A percentile compares a stretch with the other conserved stretches of the same genome.
Evolutionary conservation across 2,329 filamentous ascomycete genomes (phyloP).

Genomic region (Diaporthe helianthi): DNA sequence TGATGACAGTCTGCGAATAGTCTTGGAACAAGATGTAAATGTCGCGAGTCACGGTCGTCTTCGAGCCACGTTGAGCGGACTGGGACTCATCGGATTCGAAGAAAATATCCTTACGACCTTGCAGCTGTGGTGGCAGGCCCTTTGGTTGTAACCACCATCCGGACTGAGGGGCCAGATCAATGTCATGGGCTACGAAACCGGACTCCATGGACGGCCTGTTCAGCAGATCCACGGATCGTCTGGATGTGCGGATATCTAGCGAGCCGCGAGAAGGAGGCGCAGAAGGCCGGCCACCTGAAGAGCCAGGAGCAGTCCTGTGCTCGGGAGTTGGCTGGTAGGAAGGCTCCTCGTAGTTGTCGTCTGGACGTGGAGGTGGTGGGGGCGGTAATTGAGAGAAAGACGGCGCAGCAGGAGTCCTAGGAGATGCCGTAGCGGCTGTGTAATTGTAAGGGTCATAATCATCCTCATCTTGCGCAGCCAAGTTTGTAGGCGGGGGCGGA

Average conservation of each 20-base stretch:
- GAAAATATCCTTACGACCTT: constrained; percentile 82
- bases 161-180: constrained; percentile 77
- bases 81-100: constrained; percentile 82
- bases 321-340: constrained; percentile 53
- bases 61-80: constrained; percentile 72
- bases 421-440: constrained; percentile 42
- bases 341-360: constrained; percentile 54
- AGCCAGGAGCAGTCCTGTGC: constrained; percentile 52
- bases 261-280: constrained; percentile 51
- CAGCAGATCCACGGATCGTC: constrained; percentile 74
- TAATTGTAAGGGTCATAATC: constrained; percentile 76
- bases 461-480: constrained; percentile 60
- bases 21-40: constrained; percentile 92
- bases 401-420: constrained; percentile 38
- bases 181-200: constrained; percentile 85
- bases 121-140: constrained; percentile 79
- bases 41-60: constrained; percentile 76
- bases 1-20: constrained; percentile 93
- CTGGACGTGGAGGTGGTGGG: constrained; percentile 51
- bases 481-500: constrained; percentile 60
- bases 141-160: constrained; percentile 90
- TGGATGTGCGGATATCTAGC: constrained; percentile 40
- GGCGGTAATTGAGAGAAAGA: constrained; percentile 44
- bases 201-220: constrained; percentile 78
- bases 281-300: constrained; percentile 50